Percentiles rank a stretch among this genome's conserved stretches.
Evolutionary conservation across 2,329 filamentous ascomycete genomes (phyloP).

Genomic region (Xylaria sp.): DNA sequence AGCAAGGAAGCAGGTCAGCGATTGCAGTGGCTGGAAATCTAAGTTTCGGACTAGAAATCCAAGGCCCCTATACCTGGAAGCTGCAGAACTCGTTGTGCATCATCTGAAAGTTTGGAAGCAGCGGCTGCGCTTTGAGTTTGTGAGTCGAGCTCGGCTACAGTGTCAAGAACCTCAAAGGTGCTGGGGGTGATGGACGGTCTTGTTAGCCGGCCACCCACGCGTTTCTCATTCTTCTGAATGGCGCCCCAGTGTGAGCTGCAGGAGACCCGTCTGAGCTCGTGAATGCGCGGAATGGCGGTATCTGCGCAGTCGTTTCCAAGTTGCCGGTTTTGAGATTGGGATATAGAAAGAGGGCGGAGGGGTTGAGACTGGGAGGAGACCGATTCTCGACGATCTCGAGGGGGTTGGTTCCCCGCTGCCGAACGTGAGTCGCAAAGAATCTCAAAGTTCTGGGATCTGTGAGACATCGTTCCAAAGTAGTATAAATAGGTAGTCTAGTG

Average conservation of each 20-base stretch:
- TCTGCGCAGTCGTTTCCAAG: slow-evolving; percentile 49
- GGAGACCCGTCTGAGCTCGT: slow-evolving; percentile 34
- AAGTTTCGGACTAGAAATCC: neutral
- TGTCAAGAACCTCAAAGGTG: slow-evolving; percentile 47
- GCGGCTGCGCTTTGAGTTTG: slow-evolving; percentile 32
- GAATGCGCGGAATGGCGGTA: slow-evolving; percentile 24
- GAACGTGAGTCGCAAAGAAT: slow-evolving; percentile 44
- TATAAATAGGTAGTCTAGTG: slow-evolving; percentile 25
- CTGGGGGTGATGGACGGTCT: slow-evolving; percentile 42
- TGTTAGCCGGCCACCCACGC: slow-evolving; percentile 37
- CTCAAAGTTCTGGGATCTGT: slow-evolving; percentile 40
- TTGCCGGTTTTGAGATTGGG: slow-evolving; percentile 46
- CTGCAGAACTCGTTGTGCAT: slow-evolving; percentile 39
- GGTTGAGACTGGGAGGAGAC: slow-evolving; percentile 33
- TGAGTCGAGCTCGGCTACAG: slow-evolving; percentile 46
- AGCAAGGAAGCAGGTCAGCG: slow-evolving; percentile 28
- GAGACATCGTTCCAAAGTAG: slow-evolving; percentile 39
- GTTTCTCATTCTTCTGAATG: slow-evolving; percentile 35
- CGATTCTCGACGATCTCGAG: slow-evolving; percentile 26
- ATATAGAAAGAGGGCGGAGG: slow-evolving; percentile 47
- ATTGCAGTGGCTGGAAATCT: neutral
- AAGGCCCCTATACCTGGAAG: slow-evolving; percentile 42
- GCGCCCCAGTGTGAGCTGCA: slow-evolving; percentile 29
- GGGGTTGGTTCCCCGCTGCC: slow-evolving; percentile 36
- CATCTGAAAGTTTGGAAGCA: slow-evolving; percentile 32